phyloP scores from a whole-genome alignment of 2,329 filamentous ascomycete species.

The Bertia moriformis region DNA sequence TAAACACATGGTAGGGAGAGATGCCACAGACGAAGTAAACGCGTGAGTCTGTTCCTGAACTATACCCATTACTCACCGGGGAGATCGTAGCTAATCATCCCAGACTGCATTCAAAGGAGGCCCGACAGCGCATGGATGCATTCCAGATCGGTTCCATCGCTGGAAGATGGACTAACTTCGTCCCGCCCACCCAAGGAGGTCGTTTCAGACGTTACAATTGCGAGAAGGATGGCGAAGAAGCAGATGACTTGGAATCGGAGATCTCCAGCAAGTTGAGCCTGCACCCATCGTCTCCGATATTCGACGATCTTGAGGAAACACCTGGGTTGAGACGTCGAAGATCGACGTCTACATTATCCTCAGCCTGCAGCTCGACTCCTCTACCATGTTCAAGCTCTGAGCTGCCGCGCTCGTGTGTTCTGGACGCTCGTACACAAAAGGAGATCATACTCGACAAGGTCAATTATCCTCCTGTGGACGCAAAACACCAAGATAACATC shows the following conservation, averaged over 20 bases:
- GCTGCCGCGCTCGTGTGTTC: conserved; percentile 19
- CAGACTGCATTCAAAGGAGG: neutral
- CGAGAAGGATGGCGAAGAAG: neutral
- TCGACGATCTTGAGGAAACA: too few relatives aligned
- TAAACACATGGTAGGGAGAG: conserved; percentile 43
- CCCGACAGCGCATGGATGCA: neutral
- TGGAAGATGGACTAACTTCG: neutral
- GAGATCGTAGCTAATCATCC: neutral
- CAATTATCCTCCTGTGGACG: conserved; percentile 37
- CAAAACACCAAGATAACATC: conserved; percentile 37
- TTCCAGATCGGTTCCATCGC: neutral
- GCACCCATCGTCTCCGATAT: neutral
- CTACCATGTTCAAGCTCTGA: too few relatives aligned
- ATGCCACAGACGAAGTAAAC: conserved; percentile 43
- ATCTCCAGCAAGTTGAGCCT: neutral
- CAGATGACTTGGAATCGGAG: neutral
- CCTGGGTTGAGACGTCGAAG: too few relatives aligned
- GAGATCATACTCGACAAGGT: conserved; percentile 20
- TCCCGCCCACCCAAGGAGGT: neutral
- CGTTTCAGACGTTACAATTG: too few relatives aligned
- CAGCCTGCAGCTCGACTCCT: neutral
- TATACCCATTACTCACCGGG: neutral
- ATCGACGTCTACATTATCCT: neutral
- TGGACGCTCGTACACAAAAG: conserved; percentile 60
- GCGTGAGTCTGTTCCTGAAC: conserved; percentile 23